Evolutionary conservation across 176 grass and related monocot species (phyloP).

Genomic region (Elaeis guineensis): DNA sequence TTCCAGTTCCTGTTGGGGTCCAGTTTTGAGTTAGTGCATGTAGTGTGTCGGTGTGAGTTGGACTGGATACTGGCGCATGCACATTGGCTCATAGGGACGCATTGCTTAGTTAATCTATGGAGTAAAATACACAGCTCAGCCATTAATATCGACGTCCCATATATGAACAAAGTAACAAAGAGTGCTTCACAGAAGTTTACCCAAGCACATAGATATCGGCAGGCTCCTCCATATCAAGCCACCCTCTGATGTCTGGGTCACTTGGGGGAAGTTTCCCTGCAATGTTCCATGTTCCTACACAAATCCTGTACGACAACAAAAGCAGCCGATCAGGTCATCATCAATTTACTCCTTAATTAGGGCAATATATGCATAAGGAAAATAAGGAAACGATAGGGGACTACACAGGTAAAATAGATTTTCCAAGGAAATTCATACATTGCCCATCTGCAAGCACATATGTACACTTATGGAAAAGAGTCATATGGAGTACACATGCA

Average conservation of each 20-base stretch:
- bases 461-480: not conserved
- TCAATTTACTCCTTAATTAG: no score
- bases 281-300: conserved; percentile 83
- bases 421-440: not conserved
- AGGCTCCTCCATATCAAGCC: conserved; percentile 79
- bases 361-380: no score
- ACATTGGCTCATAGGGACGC: no score
- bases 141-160: no score
- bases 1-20: no score
- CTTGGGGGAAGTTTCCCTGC: conserved; percentile 57
- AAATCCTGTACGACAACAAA: conserved; percentile 41
- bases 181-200: conserved; percentile 25
- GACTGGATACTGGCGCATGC: no score
- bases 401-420: not conserved
- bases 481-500: conserved; percentile 5
- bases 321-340: not conserved
- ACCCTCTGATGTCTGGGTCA: conserved; percentile 68
- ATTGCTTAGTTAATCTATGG: no score
- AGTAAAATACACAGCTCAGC: no score
- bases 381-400: no score
- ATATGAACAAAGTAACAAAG: no score
- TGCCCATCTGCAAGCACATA: not conserved
- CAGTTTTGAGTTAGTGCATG: no score
- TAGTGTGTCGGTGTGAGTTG: no score
- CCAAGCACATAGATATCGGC: conserved; percentile 98